Conservation (phyloP, 805 yeast species). For the Suhomyces xylopsoci region DNA sequence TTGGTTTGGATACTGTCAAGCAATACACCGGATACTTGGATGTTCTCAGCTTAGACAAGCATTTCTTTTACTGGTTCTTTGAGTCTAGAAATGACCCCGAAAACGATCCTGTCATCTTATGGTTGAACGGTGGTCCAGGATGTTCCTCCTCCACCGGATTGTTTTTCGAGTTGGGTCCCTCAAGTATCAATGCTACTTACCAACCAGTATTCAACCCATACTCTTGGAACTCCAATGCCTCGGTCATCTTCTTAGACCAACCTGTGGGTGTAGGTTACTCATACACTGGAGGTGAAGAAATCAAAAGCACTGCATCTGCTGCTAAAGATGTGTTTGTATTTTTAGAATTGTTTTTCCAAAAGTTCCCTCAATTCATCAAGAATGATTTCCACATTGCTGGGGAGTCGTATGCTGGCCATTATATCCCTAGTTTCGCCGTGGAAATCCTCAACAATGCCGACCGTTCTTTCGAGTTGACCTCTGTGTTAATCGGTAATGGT, state of each 20-base stretch:
- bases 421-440: slow-evolving; percentile 21
- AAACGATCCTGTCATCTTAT: slow-evolving; percentile 31
- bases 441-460: slow-evolving; percentile 22
- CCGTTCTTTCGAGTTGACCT: slow-evolving; percentile 27
- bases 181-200: slow-evolving; percentile 19
- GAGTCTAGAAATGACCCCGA: slow-evolving; percentile 33
- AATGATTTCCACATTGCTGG: slow-evolving; percentile 26
- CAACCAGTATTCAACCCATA: slow-evolving; percentile 26
- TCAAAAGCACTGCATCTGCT: slow-evolving; percentile 17
- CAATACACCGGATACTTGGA: slow-evolving; percentile 42
- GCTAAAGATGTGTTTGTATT: slow-evolving; percentile 19
- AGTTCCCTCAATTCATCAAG: slow-evolving; percentile 18
- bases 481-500: slow-evolving; percentile 46
- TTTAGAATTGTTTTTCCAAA: slow-evolving; percentile 24
- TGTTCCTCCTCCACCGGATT: slow-evolving; percentile 29
- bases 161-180: slow-evolving; percentile 31
- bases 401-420: slow-evolving; percentile 26
- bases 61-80: slow-evolving; percentile 32
- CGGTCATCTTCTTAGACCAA: slow-evolving; percentile 25
- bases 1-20: slow-evolving; percentile 36
- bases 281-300: slow-evolving; percentile 16
- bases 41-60: slow-evolving; percentile 28
- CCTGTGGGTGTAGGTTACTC: slow-evolving; percentile 27
- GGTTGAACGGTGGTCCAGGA: slow-evolving; percentile 36
- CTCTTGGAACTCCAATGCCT: slow-evolving; percentile 30